Conservation (phyloP, 2,329 filamentous ascomycete genomes). For the Fusarium tricinctum region DNA sequence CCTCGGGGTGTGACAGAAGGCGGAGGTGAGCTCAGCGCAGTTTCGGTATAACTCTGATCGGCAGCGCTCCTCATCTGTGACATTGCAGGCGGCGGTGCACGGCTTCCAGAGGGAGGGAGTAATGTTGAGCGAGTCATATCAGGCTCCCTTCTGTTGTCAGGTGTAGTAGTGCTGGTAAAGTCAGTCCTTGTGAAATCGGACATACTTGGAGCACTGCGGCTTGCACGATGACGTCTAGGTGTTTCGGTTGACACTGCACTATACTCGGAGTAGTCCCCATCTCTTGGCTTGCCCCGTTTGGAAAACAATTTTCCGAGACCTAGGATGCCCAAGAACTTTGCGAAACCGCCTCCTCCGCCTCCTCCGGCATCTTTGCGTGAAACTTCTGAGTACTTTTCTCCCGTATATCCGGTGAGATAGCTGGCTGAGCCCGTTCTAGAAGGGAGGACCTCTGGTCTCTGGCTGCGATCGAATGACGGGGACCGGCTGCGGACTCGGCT, state of each 20-base stretch:
- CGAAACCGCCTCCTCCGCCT: conserved; percentile 65
- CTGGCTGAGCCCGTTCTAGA: conserved; percentile 69
- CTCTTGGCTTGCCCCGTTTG: conserved; percentile 63
- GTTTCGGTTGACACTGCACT: conserved; percentile 74
- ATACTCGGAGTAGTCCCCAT: conserved; percentile 75
- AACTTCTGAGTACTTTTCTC: conserved; percentile 73
- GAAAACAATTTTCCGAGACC: conserved; percentile 73
- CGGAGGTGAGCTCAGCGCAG: conserved; percentile 54
- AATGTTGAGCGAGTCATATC: conserved; percentile 57
- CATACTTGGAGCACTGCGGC: conserved; percentile 55
- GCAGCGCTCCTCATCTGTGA: conserved; percentile 64
- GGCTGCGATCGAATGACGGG: conserved; percentile 54
- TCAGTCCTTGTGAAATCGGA: conserved; percentile 60
- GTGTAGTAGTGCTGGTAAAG: conserved; percentile 50
- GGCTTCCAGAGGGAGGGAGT: conserved; percentile 63
- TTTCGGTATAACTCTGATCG: conserved; percentile 62
- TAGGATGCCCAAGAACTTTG: conserved; percentile 68
- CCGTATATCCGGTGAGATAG: conserved; percentile 62
- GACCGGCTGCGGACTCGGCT: conserved; percentile 60
- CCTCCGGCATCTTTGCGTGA: conserved; percentile 50
- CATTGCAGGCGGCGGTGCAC: conserved; percentile 53
- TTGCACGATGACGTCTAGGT: conserved; percentile 63
- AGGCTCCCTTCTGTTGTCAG: conserved; percentile 48
- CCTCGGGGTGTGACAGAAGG: conserved; percentile 62
- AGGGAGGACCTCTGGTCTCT: conserved; percentile 64